Conservation (phyloP, 2,329 filamentous ascomycete species). For the Arthrinium puccinioides region DNA sequence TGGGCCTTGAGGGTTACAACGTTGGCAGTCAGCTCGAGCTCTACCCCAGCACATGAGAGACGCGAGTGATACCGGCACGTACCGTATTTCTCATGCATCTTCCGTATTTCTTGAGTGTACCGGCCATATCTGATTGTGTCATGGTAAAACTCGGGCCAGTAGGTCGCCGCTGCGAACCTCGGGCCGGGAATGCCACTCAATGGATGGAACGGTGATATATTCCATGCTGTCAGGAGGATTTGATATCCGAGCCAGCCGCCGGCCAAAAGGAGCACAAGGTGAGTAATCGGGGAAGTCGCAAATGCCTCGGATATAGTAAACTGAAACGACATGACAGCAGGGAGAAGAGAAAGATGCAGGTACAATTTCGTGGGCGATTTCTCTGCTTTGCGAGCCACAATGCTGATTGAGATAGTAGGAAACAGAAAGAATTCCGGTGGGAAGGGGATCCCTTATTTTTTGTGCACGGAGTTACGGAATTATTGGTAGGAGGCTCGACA, state of each 20-base stretch:
- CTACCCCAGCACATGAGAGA: not conserved
- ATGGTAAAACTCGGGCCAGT: conserved; percentile 29
- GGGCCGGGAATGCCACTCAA: conserved; percentile 29
- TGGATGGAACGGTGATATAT: conserved; percentile 32
- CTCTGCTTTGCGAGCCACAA: too few species aligned
- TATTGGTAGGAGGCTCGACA: too few species aligned
- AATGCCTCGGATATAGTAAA: not conserved
- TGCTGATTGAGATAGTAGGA: too few species aligned
- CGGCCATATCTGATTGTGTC: conserved; percentile 26
- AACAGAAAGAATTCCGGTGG: too few species aligned
- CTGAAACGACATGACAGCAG: not conserved
- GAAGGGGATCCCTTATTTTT: too few species aligned
- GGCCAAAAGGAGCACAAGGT: conserved; percentile 8
- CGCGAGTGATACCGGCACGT: not conserved
- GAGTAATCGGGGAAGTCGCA: not conserved
- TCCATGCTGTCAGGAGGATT: conserved; percentile 23
- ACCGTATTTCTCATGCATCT: conserved; percentile 31
- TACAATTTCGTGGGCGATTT: too few species aligned
- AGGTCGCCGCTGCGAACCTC: conserved; percentile 26
- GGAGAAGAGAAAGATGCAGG: not conserved
- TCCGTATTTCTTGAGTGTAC: conserved; percentile 25
- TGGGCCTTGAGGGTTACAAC: conserved; percentile 16
- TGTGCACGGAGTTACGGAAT: too few species aligned
- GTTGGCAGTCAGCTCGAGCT: too few species aligned
- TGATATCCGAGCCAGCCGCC: conserved; percentile 22